These are phyloP conservation scores for Castanea mollissima DNA, from an alignment of 306 rosid species.

Conservation along the genomic window DNA sequence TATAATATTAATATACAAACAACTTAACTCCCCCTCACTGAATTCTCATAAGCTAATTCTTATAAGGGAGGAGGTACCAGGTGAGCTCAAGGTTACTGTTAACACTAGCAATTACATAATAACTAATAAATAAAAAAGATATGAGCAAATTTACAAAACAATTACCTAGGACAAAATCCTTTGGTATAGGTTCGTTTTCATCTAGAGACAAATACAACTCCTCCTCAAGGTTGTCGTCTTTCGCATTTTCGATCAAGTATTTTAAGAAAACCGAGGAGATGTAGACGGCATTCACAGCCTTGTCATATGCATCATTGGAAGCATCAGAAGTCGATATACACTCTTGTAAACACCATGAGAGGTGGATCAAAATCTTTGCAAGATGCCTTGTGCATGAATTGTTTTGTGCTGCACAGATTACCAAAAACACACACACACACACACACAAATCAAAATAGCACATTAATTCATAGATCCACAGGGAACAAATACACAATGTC, in stretches of 20 bases:
- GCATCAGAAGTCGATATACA: constrained; percentile 62
- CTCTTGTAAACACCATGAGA: constrained; percentile 82
- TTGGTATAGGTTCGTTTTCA: constrained; percentile 49
- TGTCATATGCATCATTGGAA: constrained; percentile 54
- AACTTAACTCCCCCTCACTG: not conserved
- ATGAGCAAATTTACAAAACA: not conserved
- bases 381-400: constrained; percentile 81
- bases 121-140: not conserved
- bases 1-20: not conserved
- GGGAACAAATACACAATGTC: no score
- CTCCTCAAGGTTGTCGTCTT: constrained; percentile 47
- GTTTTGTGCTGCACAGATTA: constrained; percentile 63
- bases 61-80: no score
- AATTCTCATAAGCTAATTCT: not conserved
- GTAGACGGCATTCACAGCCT: constrained; percentile 85
- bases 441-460: not conserved
- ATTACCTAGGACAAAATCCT: constrained; percentile 63
- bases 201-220: constrained; percentile 62
- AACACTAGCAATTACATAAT: not conserved
- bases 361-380: constrained; percentile 84
- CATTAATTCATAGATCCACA: no score
- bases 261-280: constrained; percentile 78
- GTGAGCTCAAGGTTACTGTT: no score
- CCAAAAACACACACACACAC: not conserved
- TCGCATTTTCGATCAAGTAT: constrained; percentile 72